Percentiles rank a stretch among this genome's conserved stretches.
Evolutionary conservation across 768 basidiomycete genomes (phyloP).

Genomic region (Pisolithus orientalis): DNA sequence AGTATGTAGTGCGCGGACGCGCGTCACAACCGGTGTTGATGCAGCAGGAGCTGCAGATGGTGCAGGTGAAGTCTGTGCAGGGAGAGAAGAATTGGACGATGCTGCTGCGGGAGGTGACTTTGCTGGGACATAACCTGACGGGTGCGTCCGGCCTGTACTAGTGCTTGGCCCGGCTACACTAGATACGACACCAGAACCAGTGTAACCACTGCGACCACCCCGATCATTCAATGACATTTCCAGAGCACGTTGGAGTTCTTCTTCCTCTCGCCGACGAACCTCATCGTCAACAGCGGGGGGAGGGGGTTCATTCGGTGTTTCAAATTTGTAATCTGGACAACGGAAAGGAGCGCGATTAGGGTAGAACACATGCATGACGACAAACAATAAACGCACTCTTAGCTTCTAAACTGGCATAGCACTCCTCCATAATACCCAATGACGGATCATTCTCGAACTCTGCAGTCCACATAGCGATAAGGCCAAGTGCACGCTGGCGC

Average conservation of each 20-base stretch:
- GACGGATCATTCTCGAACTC: constrained; percentile 78
- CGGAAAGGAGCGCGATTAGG: constrained; percentile 7
- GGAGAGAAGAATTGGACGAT: constrained; percentile 23
- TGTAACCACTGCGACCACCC: constrained; percentile 65
- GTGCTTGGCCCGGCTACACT: constrained; percentile 20
- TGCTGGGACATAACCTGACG: constrained; percentile 54
- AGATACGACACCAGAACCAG: constrained; percentile 23
- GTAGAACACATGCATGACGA: background rate
- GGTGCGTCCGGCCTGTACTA: constrained; percentile 31
- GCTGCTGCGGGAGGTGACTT: constrained; percentile 37
- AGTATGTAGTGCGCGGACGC: constrained; percentile 83
- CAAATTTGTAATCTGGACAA: constrained; percentile 63
- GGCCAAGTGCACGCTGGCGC: constrained; percentile 59
- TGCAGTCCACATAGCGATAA: constrained; percentile 78
- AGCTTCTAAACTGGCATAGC: constrained; percentile 71
- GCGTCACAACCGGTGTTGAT: constrained; percentile 49
- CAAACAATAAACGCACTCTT: constrained; percentile 53
- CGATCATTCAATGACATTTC: constrained; percentile 92
- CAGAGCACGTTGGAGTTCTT: constrained; percentile 87
- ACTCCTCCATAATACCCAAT: constrained; percentile 87
- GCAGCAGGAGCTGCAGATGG: constrained; percentile 2
- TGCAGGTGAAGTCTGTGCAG: constrained; percentile 13
- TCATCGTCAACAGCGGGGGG: constrained; percentile 75
- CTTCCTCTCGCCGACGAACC: constrained; percentile 79
- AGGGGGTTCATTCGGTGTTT: constrained; percentile 51